phyloP scores from a whole-genome alignment of 1,284 basidiomycete genomes.

The Chondrostereum purpureum region DNA sequence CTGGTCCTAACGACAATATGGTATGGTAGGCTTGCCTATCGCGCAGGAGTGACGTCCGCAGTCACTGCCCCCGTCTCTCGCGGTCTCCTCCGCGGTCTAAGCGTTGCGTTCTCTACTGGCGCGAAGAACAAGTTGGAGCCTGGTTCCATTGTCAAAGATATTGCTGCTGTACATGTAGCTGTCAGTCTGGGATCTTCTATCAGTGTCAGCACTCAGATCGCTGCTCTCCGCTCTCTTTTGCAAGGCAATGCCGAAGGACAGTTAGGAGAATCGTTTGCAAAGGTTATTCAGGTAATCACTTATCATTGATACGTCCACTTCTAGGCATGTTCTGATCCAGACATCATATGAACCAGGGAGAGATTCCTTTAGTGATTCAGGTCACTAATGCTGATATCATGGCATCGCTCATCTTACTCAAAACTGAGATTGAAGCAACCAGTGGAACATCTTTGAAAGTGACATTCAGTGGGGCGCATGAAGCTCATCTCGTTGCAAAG shows the following conservation, averaged over 20 bases:
- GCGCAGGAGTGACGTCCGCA: slow-evolving; percentile 54
- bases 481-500: slow-evolving; percentile 61
- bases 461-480: slow-evolving; percentile 60
- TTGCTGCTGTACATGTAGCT: slow-evolving; percentile 67
- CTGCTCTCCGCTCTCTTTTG: slow-evolving; percentile 51
- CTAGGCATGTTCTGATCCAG: neutral
- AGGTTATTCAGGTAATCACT: slow-evolving; percentile 37
- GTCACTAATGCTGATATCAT: slow-evolving; percentile 70
- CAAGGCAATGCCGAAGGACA: slow-evolving; percentile 34
- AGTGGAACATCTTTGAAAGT: slow-evolving; percentile 34
- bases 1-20: slow-evolving; percentile 1
- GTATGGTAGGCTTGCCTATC: slow-evolving; percentile 49
- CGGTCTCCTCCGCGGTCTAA: slow-evolving; percentile 62
- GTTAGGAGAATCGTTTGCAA: slow-evolving; percentile 38
- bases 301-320: slow-evolving; percentile 10
- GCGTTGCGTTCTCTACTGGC: slow-evolving; percentile 58
- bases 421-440: slow-evolving; percentile 49
- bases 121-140: slow-evolving; percentile 55
- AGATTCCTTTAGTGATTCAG: slow-evolving; percentile 45
- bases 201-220: slow-evolving; percentile 66
- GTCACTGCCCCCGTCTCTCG: slow-evolving; percentile 56
- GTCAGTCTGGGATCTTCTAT: slow-evolving; percentile 36
- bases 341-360: slow-evolving; percentile 25
- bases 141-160: slow-evolving; percentile 65
- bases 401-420: slow-evolving; percentile 60